Evolutionary conservation across 1,284 basidiomycete genomes (phyloP), one percentile per base, ranked within the genome.

Genomic region (Irpex sp.): DNA sequence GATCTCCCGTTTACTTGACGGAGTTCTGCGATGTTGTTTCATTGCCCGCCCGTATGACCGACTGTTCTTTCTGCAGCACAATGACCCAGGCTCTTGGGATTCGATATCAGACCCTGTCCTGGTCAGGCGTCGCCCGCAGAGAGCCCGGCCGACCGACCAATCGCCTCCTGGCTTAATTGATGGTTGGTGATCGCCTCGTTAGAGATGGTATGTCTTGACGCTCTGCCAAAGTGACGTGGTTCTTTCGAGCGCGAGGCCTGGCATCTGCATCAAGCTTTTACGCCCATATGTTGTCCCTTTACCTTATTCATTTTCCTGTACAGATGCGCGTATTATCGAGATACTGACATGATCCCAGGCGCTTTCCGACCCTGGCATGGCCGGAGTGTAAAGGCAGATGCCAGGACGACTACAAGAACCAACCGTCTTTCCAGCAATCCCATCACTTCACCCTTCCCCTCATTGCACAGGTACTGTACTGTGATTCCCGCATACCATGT

Each of bases 401-500:
- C 61, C 54, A 59, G 47, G 59, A 60, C 57, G 59, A 65, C 64
- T 65, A 65, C 64, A 65, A 65, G 64, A 65, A 62, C 64, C 49
- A 55, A 11, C 58, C 4, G 47, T 56, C 37, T 51, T 37, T 58
- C 56, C 31, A 59, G 38, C 37, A 51, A 61, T 61, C 56, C 63
- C 63, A 57, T 61, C 63, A 64, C 59, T 55, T 64, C 57, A 64
- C 63, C 59, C 59, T 62, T 55, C 52, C 62, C 57, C 62, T 63
- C 55, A 54, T 55, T 51, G 55, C 37, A 62, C 36, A 47, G n/a
- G 31, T 21, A 17, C 47, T 44, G 44, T 17, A 63, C 38, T 15
- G 54, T 19, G 47, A 49, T 34, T 48, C 38, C 40, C 38, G 38
- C 38, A 40, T 38, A 62, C 51, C 59, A 68, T 68, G 67, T 66